These are phyloP conservation scores for Pythium biforme DNA, from an alignment of 352 stramenopile genomes.

Conservation along the genomic window DNA sequence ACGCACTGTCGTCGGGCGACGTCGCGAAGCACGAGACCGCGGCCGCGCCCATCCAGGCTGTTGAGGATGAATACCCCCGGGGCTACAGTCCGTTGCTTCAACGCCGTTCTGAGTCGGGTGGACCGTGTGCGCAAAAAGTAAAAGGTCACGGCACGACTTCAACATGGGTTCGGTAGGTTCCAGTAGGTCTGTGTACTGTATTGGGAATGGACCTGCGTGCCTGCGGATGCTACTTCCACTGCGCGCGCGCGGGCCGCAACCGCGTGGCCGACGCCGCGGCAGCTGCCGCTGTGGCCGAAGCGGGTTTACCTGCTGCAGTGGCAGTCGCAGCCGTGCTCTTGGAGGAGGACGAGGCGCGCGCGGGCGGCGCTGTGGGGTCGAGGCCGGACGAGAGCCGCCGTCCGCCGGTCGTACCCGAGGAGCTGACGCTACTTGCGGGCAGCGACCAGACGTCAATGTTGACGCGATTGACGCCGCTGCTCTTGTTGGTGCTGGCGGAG, in stretches of 20 bases:
- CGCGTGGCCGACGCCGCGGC: constrained; percentile 7
- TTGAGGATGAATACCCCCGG: too few species aligned
- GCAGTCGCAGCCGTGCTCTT: not conserved
- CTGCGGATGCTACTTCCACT: constrained; percentile 46
- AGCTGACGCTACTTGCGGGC: not conserved
- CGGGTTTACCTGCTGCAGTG: too few species aligned
- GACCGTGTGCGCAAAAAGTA: too few species aligned
- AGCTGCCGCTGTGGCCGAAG: not conserved
- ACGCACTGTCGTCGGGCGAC: not conserved
- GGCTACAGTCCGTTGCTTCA: too few species aligned
- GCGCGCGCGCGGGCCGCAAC: constrained; percentile 37
- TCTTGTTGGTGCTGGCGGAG: constrained; percentile 1
- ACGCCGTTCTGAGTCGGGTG: too few species aligned
- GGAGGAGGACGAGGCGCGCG: not conserved
- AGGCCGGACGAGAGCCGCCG: constrained; percentile 7
- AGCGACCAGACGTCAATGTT: constrained; percentile 18
- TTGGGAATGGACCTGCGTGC: not conserved
- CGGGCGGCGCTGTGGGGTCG: constrained; percentile 4
- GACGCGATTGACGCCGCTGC: constrained; percentile 14
- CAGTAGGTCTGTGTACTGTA: too few species aligned
- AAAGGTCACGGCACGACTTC: too few species aligned
- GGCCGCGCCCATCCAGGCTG: not conserved
- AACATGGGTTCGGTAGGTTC: too few species aligned
- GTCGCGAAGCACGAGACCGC: not conserved
- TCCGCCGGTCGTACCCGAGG: not conserved